These are phyloP conservation scores for Melaleuca quinquenervia DNA, from an alignment of 345 rosid species.

Conservation along the genomic window DNA sequence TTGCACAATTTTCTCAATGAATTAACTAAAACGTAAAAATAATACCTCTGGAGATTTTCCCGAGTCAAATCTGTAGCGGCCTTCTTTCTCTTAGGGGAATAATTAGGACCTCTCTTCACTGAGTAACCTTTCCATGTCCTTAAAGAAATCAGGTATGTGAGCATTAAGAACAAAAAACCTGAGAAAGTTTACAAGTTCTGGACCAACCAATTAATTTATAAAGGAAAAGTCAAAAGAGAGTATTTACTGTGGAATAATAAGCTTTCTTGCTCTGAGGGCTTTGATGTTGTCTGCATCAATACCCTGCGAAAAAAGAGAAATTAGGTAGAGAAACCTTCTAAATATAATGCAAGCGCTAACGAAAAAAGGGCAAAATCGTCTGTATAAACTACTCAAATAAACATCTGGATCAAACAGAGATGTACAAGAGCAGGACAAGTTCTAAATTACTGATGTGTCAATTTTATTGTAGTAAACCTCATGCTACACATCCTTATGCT, in stretches of 20 bases:
- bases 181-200: not conserved
- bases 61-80: constrained; percentile 82
- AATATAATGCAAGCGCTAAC: not conserved
- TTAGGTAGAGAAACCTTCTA: not conserved
- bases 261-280: constrained; percentile 73
- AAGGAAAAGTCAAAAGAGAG: not conserved
- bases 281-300: constrained; percentile 43
- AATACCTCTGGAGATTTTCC: constrained; percentile 74
- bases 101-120: constrained; percentile 65
- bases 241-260: constrained; percentile 52
- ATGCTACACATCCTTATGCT: not conserved
- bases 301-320: constrained; percentile 26
- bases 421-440: not conserved
- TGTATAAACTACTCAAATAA: not conserved
- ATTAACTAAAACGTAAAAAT: not conserved
- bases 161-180: not conserved
- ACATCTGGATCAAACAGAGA: not conserved
- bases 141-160: not conserved
- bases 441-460: not conserved
- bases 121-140: constrained; percentile 87
- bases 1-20: not conserved
- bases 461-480: not conserved
- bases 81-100: constrained; percentile 70
- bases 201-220: not conserved
- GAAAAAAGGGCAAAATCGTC: not conserved